phyloP scores from a whole-genome alignment of 116 monocot genomes.

The Zostera marina region DNA sequence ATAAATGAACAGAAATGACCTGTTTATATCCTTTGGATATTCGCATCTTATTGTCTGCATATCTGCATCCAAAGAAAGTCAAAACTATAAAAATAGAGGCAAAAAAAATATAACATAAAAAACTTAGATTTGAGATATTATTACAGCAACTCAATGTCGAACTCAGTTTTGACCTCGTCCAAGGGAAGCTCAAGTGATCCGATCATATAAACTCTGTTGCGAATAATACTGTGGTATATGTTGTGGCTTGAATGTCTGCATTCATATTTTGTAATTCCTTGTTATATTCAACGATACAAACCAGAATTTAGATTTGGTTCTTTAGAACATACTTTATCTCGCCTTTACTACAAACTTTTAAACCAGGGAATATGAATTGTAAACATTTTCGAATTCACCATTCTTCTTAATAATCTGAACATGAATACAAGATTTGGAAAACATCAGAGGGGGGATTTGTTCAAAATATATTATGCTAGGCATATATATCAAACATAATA shows the following conservation, averaged over 20 bases:
- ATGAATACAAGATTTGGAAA: neutral
- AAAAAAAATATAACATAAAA: neutral
- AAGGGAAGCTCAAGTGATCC: slow-evolving; percentile 41
- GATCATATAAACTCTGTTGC: slow-evolving; percentile 16
- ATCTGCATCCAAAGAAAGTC: slow-evolving; percentile 19
- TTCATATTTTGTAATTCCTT: too few species aligned
- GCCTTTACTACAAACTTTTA: slow-evolving; percentile 12
- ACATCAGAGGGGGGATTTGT: neutral
- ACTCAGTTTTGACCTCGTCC: slow-evolving; percentile 16
- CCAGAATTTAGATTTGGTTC: neutral
- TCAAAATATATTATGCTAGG: neutral
- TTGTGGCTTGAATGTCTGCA: slow-evolving; percentile 27
- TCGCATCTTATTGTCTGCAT: slow-evolving; percentile 48
- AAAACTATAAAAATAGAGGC: neutral
- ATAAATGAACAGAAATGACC: slow-evolving; percentile 29
- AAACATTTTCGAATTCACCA: slow-evolving; percentile 19
- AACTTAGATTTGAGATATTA: neutral
- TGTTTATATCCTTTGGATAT: slow-evolving; percentile 23
- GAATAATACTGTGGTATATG: slow-evolving; percentile 23
- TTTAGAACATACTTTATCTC: slow-evolving; percentile 12
- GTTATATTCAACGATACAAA: neutral
- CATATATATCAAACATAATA: neutral
- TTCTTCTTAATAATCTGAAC: slow-evolving; percentile 17
- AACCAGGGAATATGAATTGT: slow-evolving; percentile 23
- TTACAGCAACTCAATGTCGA: slow-evolving; percentile 48